Percentiles rank a stretch among this genome's conserved stretches.
These are phyloP conservation scores for Hygrophoropsis aurantiaca DNA, from an alignment of 768 basidiomycete genomes.

Conservation along the genomic window DNA sequence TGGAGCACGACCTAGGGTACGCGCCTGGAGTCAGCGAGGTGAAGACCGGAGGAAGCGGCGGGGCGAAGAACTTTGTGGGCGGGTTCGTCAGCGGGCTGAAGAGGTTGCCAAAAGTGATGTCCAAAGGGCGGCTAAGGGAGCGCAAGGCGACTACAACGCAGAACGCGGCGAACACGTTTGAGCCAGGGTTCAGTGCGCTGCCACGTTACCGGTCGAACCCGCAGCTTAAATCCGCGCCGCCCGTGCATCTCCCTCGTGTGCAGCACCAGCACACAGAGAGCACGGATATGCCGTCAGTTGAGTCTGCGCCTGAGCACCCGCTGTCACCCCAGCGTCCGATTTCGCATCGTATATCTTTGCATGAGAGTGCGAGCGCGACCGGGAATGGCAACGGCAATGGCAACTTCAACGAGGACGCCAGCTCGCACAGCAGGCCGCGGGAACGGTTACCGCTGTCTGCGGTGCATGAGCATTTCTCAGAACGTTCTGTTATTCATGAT, in stretches of 20 bases:
- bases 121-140: slow-evolving; percentile 26
- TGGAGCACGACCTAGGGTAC: slow-evolving; percentile 2
- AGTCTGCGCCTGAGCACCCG: too few species aligned
- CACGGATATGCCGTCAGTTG: too few species aligned
- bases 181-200: slow-evolving; percentile 10
- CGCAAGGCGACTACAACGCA: slow-evolving; percentile 21
- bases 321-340: neutral
- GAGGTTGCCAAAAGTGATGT: slow-evolving; percentile 33
- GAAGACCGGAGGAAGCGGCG: slow-evolving; percentile 22
- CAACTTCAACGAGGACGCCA: slow-evolving; percentile 17
- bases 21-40: slow-evolving; percentile 25
- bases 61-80: slow-evolving; percentile 29
- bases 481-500: slow-evolving; percentile 8
- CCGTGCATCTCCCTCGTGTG: too few species aligned
- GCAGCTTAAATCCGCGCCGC: slow-evolving; percentile 6
- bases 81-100: slow-evolving; percentile 30
- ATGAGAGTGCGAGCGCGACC: too few species aligned
- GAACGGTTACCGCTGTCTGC: slow-evolving; percentile 24
- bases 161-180: slow-evolving; percentile 5
- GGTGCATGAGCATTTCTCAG: slow-evolving; percentile 21
- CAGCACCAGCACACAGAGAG: too few species aligned
- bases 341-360: too few species aligned
- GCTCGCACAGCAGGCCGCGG: slow-evolving; percentile 19
- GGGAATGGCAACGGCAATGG: too few species aligned
- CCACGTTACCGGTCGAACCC: slow-evolving; percentile 20